A percentile compares a stretch with the other conserved stretches of the same genome.
phyloP scores from a whole-genome alignment of 2,329 filamentous ascomycete genomes.

The Aspergillus sp. region DNA sequence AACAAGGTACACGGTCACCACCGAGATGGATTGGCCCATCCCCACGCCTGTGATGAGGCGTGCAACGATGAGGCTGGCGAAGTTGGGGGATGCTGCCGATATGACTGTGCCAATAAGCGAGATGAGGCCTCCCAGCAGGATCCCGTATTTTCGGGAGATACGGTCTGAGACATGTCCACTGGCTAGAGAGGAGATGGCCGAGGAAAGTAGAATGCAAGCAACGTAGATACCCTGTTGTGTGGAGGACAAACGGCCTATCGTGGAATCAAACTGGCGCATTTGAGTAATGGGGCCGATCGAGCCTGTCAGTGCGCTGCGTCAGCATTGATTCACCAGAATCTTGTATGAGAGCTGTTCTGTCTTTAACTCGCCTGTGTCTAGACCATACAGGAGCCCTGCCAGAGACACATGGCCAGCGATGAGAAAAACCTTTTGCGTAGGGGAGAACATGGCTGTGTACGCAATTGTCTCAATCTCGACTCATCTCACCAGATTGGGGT shows the following conservation, averaged over 20 bases:
- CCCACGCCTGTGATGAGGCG: slow-evolving; percentile 12
- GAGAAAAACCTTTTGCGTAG: slow-evolving; percentile 8
- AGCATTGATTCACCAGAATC: background rate
- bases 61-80: slow-evolving; percentile 12
- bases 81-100: slow-evolving; percentile 10
- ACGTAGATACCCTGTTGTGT: slow-evolving; percentile 16
- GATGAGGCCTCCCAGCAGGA: slow-evolving; percentile 10
- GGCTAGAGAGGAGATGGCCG: slow-evolving; percentile 9
- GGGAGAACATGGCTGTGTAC: slow-evolving; percentile 5
- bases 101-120: slow-evolving; percentile 11
- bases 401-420: slow-evolving; percentile 15
- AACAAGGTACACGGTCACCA: slow-evolving; percentile 15
- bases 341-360: background rate
- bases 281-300: slow-evolving; percentile 15
- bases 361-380: slow-evolving; percentile 12
- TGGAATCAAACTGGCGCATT: slow-evolving; percentile 12
- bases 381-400: slow-evolving; percentile 12
- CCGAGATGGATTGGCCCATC: slow-evolving; percentile 14
- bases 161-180: slow-evolving; percentile 15
- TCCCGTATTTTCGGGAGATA: slow-evolving; percentile 13
- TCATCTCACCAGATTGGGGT: too few relatives aligned
- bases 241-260: slow-evolving; percentile 11
- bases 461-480: too few relatives aligned
- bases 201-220: slow-evolving; percentile 13
- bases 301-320: background rate